Evolutionary conservation across 2,329 filamentous ascomycete species (phyloP), one percentile per base, ranked within the genome.

Genomic region (Aspergillus carbonarius): DNA sequence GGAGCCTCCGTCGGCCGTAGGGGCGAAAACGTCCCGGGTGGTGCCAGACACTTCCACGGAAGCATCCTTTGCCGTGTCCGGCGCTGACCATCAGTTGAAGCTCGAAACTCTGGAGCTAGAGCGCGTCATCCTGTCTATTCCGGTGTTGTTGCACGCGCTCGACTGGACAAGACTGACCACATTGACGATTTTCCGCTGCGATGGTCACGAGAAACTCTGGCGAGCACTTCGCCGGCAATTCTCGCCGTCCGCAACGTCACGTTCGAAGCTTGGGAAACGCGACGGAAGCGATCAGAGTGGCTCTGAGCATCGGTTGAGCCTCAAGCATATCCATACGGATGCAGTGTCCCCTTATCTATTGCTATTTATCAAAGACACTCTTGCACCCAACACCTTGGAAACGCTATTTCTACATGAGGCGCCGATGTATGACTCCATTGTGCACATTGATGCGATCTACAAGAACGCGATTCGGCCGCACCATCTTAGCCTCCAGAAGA

Each of bases 351-450:
- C 83, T 7, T 81, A 87, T 23, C 77, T 95, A 15, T 85, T 95
- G 55, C 81, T 82, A 1, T 93, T 95, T 69, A 80, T 95, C 61
- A 90, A 88, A 66, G 89, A 93, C 61, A 88, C 89, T 0, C 79
- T 95, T 37, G 88, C 87, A 18, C 91, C 91, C 1, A 91, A 95
- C 71, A 89, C 85, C 27, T 79, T 95, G n/a, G 89, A 95, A 73
- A 87, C 87, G 8, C 79, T 95, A 9, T 92, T 92, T 70, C 74
- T 95, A 50, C 90, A 93, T 72, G 89, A 93, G 78, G 70, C 83
- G 66, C 72, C 82, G 59, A 71, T 74, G 20, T 80, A 83, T 72
- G 72, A 79, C n/a, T 83, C 85, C 1, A 76, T 77, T 7, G 87
- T 93, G 1, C 81, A 83, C 3, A 83, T 93, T 55, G 86, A 91